Evolutionary conservation across 2,329 filamentous ascomycete species (phyloP).

Genomic region (Fusarium sp.): DNA sequence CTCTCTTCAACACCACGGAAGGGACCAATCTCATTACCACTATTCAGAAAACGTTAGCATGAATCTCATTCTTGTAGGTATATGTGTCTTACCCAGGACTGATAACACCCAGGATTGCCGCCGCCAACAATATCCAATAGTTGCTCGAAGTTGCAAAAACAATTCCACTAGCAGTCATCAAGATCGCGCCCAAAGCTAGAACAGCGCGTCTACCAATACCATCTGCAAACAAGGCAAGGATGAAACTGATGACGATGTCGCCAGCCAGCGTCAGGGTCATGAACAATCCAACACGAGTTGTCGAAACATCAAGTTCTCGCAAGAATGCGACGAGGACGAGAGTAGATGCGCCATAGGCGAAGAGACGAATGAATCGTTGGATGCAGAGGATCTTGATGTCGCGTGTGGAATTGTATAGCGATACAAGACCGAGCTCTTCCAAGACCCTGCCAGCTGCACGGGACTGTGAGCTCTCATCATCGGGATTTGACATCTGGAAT

Average conservation of each 20-base stretch:
- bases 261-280: conserved; percentile 73
- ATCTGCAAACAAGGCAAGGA: conserved; percentile 70
- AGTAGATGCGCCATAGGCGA: conserved; percentile 70
- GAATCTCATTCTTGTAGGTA: rapidly evolving
- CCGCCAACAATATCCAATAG: conserved; percentile 68
- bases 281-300: conserved; percentile 68
- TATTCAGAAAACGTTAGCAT: conserved; percentile 38
- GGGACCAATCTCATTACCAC: conserved; percentile 72
- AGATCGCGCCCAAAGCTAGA: conserved; percentile 63
- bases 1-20: conserved; percentile 72
- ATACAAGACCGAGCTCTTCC: conserved; percentile 44
- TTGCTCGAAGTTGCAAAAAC: conserved; percentile 64
- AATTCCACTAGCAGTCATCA: conserved; percentile 67
- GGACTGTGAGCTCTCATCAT: neutral
- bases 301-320: conserved; percentile 59
- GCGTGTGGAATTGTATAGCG: conserved; percentile 36
- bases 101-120: conserved; percentile 70
- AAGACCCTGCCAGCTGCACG: conserved; percentile 3
- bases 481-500: neutral
- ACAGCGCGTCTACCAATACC: conserved; percentile 64
- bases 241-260: conserved; percentile 68
- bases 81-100: conserved; percentile 58
- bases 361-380: conserved; percentile 70
- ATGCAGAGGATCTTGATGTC: conserved; percentile 64
- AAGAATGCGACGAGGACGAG: conserved; percentile 69